A percentile compares a stretch with the other conserved stretches of the same genome.
Conservation (phyloP, 306 rosid species). For the Echinosophora koreensis region DNA sequence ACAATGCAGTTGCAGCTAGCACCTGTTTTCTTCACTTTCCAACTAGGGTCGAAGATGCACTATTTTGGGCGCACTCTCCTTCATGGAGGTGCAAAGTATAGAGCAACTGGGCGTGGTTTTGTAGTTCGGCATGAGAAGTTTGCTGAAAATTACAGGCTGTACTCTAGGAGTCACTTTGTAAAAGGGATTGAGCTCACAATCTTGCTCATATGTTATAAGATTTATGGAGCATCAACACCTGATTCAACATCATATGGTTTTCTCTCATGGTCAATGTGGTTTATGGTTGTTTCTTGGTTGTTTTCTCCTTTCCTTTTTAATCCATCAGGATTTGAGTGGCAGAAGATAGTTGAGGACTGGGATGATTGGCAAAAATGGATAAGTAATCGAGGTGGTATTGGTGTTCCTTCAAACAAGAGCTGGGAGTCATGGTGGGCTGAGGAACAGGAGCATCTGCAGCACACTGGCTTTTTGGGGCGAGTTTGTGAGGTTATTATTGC, state of each 20-base stretch:
- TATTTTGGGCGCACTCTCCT: slow-evolving; percentile 92
- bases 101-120: slow-evolving; percentile 99
- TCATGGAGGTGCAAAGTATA: slow-evolving; percentile 95
- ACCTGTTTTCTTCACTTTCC: slow-evolving; percentile 94
- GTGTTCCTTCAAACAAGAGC: slow-evolving; percentile 92
- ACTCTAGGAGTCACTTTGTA: slow-evolving; percentile 95
- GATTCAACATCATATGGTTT: slow-evolving; percentile 55
- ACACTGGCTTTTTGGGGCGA: slow-evolving; percentile 77
- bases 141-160: slow-evolving; percentile 93
- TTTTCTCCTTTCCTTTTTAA: slow-evolving; percentile 95
- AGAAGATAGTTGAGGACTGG: slow-evolving; percentile 98
- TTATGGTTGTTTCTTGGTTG: slow-evolving; percentile 80
- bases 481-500: slow-evolving; percentile 75
- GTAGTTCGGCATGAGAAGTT: slow-evolving; percentile 95
- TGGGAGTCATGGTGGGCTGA: slow-evolving; percentile 99
- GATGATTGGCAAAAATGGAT: slow-evolving; percentile 99
- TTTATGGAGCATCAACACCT: slow-evolving; percentile 73
- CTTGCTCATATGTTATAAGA: slow-evolving; percentile 70
- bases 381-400: slow-evolving; percentile 84
- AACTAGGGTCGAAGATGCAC: slow-evolving; percentile 90
- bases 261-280: slow-evolving; percentile 88
- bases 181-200: slow-evolving; percentile 87
- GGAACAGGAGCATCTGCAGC: slow-evolving; percentile 93
- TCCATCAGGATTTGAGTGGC: slow-evolving; percentile 99
- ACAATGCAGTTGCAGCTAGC: slow-evolving; percentile 97